A percentile compares a stretch with the other conserved stretches of the same genome.
Evolutionary conservation across 129 eudicot species (phyloP).

Genomic region (Lactuca saligna): DNA sequence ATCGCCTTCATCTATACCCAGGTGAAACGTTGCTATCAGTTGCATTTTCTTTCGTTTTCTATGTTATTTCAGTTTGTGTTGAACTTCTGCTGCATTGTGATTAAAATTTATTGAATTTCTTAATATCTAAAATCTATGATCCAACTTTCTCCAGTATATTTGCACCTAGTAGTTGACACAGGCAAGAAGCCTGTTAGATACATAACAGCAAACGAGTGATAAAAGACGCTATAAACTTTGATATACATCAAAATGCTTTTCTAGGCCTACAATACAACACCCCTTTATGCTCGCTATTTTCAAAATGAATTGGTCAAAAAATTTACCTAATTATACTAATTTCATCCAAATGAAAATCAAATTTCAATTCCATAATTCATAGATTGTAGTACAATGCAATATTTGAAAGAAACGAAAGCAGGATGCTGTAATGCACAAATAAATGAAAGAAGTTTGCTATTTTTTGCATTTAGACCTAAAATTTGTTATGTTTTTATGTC

Average conservation of each 20-base stretch:
- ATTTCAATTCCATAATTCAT: background rate
- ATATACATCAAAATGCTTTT: background rate
- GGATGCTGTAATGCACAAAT: background rate
- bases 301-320: too few species aligned
- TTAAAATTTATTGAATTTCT: background rate
- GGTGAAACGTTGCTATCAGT: conserved; percentile 36
- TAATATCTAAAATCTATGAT: background rate
- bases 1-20: conserved; percentile 78
- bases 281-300: too few species aligned
- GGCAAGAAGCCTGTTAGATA: too few species aligned
- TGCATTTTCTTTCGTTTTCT: background rate
- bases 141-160: background rate
- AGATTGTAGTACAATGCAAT: background rate
- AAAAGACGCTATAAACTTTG: background rate
- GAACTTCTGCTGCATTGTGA: background rate
- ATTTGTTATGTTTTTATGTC: conserved; percentile 20
- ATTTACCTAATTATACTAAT: too few species aligned
- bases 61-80: background rate
- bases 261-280: background rate
- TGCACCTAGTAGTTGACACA: too few species aligned
- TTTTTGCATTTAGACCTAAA: background rate
- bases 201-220: too few species aligned
- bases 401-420: background rate
- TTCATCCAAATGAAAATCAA: background rate
- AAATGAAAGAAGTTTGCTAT: background rate